Conservation (phyloP, 257 asterid species). For the Solanum ossicruentum region DNA sequence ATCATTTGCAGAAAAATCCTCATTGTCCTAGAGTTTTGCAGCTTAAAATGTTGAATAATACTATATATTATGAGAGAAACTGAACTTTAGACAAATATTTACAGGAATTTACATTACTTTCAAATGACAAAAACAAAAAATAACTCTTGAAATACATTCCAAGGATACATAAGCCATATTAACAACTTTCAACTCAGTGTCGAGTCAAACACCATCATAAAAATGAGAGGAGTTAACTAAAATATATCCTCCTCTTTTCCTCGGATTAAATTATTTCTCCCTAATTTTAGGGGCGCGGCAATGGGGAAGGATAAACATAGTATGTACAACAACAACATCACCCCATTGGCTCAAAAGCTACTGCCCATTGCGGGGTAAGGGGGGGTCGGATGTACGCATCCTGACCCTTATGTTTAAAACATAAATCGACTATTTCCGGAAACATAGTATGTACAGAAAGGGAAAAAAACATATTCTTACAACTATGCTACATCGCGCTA, state of each 20-base stretch:
- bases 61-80: not conserved
- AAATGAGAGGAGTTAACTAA: not conserved
- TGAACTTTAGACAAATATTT: not conserved
- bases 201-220: not conserved
- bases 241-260: not conserved
- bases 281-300: not conserved
- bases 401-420: no score
- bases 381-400: no score
- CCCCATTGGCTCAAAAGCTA: no score
- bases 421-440: no score
- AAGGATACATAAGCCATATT: not conserved
- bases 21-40: not conserved
- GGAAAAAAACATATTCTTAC: not conserved
- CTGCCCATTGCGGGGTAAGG: no score
- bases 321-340: no score
- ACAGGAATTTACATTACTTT: not conserved
- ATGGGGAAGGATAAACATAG: not conserved
- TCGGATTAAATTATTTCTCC: not conserved
- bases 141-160: not conserved
- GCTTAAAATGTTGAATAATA: not conserved
- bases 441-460: not conserved
- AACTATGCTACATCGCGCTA: not conserved
- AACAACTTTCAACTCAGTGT: not conserved
- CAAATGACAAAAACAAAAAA: not conserved
- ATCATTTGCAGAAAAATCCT: not conserved